These are phyloP conservation scores for Zhuliangozyma blackwelliae DNA, from an alignment of 1,139 yeast species.

Conservation along the genomic window DNA sequence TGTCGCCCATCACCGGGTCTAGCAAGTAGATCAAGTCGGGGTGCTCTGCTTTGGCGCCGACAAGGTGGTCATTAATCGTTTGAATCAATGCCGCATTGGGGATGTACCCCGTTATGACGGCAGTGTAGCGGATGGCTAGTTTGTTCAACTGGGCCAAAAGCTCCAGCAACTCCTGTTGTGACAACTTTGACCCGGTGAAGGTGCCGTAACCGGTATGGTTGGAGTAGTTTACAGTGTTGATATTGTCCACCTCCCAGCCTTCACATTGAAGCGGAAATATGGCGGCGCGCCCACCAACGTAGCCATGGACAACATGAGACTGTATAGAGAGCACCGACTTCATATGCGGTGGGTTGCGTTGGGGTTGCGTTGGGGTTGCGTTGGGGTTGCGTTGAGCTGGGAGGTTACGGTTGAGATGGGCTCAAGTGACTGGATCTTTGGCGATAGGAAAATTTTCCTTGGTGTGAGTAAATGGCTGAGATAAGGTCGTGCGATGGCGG, in stretches of 20 bases:
- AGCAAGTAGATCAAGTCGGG: constrained; percentile 50
- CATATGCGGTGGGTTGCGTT: constrained; percentile 4
- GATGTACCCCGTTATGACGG: constrained; percentile 33
- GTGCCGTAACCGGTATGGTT: constrained; percentile 47
- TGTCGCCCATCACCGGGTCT: constrained; percentile 96
- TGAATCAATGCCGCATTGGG: constrained; percentile 29
- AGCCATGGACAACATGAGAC: constrained; percentile 46
- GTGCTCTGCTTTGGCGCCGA: constrained; percentile 10
- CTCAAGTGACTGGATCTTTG: no score
- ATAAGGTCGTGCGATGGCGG: no score
- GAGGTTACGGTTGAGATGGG: no score
- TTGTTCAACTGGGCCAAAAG: constrained; percentile 10
- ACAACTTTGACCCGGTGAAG: constrained; percentile 23
- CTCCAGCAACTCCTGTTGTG: constrained; percentile 9
- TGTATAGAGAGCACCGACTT: constrained; percentile 32
- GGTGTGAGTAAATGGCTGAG: no score
- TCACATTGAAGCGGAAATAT: constrained; percentile 39
- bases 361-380: no score
- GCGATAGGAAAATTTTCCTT: no score
- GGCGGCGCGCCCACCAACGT: constrained; percentile 42
- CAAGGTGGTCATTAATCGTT: constrained; percentile 15
- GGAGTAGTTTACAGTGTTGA: constrained; percentile 40
- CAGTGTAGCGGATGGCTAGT: constrained; percentile 18
- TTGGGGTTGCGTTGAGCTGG: no score
- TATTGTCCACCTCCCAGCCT: constrained; percentile 43